These are phyloP conservation scores for Jatropha multifida DNA, from an alignment of 441 rosid genomes.

Conservation along the genomic window DNA sequence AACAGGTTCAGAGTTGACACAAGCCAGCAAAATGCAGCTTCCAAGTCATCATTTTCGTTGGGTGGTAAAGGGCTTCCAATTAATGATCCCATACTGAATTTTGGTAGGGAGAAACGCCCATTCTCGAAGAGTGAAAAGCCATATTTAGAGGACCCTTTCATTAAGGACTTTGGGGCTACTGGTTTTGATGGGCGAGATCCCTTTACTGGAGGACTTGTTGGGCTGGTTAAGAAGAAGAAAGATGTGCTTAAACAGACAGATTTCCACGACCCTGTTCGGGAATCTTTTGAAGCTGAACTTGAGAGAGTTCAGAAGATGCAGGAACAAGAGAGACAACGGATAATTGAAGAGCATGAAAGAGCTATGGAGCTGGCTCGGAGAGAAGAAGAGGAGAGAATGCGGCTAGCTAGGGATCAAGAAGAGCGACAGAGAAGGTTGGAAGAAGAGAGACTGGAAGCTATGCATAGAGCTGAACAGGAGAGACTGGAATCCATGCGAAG, in stretches of 20 bases:
- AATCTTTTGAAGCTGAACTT: constrained; percentile 98
- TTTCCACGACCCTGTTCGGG: constrained; percentile 93
- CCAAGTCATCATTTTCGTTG: constrained; percentile 47
- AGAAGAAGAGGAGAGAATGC: constrained; percentile 86
- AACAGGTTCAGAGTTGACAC: constrained; percentile 44
- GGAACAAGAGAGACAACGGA: constrained; percentile 78
- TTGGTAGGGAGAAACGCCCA: constrained; percentile 60
- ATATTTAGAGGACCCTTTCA: constrained; percentile 63
- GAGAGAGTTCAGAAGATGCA: constrained; percentile 97
- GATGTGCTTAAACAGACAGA: constrained; percentile 66
- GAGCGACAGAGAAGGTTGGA: constrained; percentile 70
- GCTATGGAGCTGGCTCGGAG: constrained; percentile 75
- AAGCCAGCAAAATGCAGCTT: constrained; percentile 35
- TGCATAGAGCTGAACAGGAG: constrained; percentile 91
- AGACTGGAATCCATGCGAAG: constrained; percentile 58
- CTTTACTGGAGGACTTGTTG: constrained; percentile 60
- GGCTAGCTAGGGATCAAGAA: constrained; percentile 73
- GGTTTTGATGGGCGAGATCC: constrained; percentile 77
- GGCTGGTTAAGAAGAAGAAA: constrained; percentile 81
- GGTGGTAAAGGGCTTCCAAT: constrained; percentile 45
- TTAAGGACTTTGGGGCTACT: constrained; percentile 54
- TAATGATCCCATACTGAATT: constrained; percentile 50
- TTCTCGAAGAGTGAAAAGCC: constrained; percentile 64
- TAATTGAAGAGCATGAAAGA: constrained; percentile 82
- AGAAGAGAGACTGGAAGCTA: constrained; percentile 88